Base-by-base conservation (phyloP, 2,329 filamentous ascomycete genomes). In the Xylaria sp. region DNA sequence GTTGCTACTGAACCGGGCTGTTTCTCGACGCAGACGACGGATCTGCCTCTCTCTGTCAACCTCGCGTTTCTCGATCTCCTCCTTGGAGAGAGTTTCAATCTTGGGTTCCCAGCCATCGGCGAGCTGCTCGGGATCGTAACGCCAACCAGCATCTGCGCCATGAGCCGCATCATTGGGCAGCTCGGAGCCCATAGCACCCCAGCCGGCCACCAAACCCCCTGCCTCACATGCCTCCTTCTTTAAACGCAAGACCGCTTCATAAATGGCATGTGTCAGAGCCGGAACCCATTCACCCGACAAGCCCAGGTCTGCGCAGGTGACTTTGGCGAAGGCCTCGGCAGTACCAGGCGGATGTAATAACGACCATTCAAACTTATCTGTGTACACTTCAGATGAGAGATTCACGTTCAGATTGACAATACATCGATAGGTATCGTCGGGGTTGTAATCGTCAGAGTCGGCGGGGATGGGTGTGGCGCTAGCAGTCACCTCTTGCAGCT, bases 311-410 rank as follows among this genome's bases (percentile, higher is more conserved):
- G 93, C 92, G 78, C 96, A 98, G 0, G 96, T 98, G 72, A 93
- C 89, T 77, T 93, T 93, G 39, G 96, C 94, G 78, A 98, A 98
- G 13, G 91, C 89, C 79, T 99, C 95, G 0, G 96, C 93, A 48
- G 95, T 94, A 25, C 95, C 95, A 1, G 94, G 92, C 2, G 94
- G 94, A 76, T 98, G 94, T 20, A 97, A 85, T 23, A 99, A 84
- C 5, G 95, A 98, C 95, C 95, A 98, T 79, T 98, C 95, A 72
- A 99, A 98, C 77, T 94, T 97, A 84, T 99, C 96, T 3, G 93
- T 97, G 80, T 97, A 98, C 13, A 98, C 87, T 74, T 92, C 90
- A 64, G 97, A 97, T 61, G 94, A 90, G 25, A 98, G 86, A 76
- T 97, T 97, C 76, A 99, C 92, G 77, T 92, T 97, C 52, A 99